Evolutionary conservation across 768 basidiomycete species (phyloP), one percentile per base, ranked within the genome.

Genomic region (Chalciporus piperatus): DNA sequence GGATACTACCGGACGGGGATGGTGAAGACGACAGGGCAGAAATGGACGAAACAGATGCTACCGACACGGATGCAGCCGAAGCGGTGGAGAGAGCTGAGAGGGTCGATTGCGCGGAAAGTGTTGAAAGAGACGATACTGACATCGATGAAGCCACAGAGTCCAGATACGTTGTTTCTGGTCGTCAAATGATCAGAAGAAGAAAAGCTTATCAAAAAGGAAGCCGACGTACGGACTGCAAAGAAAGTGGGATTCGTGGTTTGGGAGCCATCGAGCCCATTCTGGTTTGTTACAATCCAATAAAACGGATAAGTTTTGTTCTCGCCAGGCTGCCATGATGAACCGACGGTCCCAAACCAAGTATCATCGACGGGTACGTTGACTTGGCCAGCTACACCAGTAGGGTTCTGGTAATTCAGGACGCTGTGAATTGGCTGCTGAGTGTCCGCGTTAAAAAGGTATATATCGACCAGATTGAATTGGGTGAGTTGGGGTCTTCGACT

Each of bases 371-470:
- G 79, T 3, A 80, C 68, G 27, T 72, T 74, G 39, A 76, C 62
- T 55, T 70, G 48, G 22, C 91, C 84, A 2, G 84, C 80, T 17
- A 66, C 30, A 41, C 87, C 81, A 10, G 82, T 76, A 8, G 75
- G 79, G 60, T 79, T 79, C 23, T 70, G 58, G 3, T 82, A 77
- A 50, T 81, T 80, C 1, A 59, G 5, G 32, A 70, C 54, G 52
- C 81, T 73, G 71, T 78, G 50, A 71, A 72, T 20, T 76, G 75
- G 71, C 32, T 71, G 23, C 39, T 75, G 74, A 6, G 86, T 82
- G 62, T 90, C 88, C 23, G 78, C 91, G 52, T 83, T 83, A 68
- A 81, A 85, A 47, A 94, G 85, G 71, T 80, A 92, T 56, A 93
- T 73, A 68, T 93, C 78, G 63, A 93, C 88, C 17, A 65, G 57